phyloP scores from a whole-genome alignment of 106 monocot genomes.

The Posidonia australis region DNA sequence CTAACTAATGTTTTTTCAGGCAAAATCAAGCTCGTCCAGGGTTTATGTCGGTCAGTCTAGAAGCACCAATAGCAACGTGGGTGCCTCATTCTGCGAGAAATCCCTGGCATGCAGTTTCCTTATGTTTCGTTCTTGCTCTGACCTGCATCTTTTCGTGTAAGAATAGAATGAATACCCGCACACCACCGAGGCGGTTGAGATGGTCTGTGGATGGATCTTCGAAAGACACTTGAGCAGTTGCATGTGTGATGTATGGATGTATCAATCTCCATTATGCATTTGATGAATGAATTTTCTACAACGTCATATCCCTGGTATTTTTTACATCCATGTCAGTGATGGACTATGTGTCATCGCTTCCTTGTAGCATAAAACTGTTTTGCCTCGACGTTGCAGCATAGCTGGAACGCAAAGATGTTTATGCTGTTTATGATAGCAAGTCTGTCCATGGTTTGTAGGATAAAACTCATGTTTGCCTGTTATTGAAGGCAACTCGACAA shows the following conservation, averaged over 20 bases:
- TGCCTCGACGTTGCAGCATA: no score
- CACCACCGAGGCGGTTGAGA: not conserved
- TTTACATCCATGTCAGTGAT: no score
- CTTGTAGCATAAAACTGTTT: no score
- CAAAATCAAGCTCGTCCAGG: not conserved
- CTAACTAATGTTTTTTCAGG: constrained; percentile 2
- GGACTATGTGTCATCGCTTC: no score
- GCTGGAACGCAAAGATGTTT: no score
- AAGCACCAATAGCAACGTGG: not conserved
- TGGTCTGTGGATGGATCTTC: not conserved
- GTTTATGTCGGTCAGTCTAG: constrained; percentile 3
- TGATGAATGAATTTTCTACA: not conserved
- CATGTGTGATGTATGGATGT: no score
- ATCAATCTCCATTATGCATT: not conserved
- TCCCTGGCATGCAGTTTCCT: not conserved
- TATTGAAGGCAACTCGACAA: no score
- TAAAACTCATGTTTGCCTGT: no score
- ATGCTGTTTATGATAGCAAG: no score
- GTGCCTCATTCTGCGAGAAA: not conserved
- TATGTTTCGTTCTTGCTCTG: constrained; percentile 1
- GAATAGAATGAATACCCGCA: not conserved
- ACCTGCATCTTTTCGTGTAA: constrained; percentile 4
- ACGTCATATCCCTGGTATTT: no score
- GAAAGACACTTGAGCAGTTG: not conserved
- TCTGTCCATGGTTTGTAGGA: no score